Base-by-base conservation (phyloP, 2,329 filamentous ascomycete genomes). In the Ophiocordyceps sinensis region DNA sequence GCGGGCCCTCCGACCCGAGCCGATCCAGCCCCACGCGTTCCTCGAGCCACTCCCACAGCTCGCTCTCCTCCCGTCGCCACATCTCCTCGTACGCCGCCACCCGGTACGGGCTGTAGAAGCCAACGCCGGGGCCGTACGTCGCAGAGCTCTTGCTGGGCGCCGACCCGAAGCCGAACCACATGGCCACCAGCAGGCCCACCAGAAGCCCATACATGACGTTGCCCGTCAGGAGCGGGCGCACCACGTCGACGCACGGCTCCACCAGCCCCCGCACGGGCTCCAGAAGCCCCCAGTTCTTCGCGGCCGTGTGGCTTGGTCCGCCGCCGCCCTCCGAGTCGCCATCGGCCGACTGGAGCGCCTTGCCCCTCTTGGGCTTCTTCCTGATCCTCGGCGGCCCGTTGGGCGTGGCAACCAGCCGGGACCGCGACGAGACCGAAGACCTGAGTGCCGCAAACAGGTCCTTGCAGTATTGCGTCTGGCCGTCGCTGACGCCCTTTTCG, bases 31-130 rank as follows among this genome's bases (percentile, higher is more conserved):
- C 82, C 2, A 86, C 79, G 15, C 88, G 73, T 51, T 94, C 85
- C 58, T 95, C 88, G 5, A 95, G 66, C 88, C 88, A 95, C 43
- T 85, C 80, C 88, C 88, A 95, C 10, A 95, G 65, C 51, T 91
- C 85, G 48, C 76, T 85, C 57, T 95, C 88, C 58, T 95, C 86
- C 34, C 77, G 70, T 30, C 78, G 73, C 88, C 89, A 98, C 54
- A 96, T 82, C 61, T 94, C 85, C 50, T 96, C 88, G 57, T 95
- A 96, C 0, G 85, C 86, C 2, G 82, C 78, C 14, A 87, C 64
- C 6, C 87, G 75, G 42, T 88, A 78, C 0, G 83, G 73, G 31
- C 53, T 52, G 43, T 58, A 58, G 14, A 58, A 49, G 26, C 52
- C 52, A 19, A 55, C 40, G 13, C 51, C 51, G 11, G 45, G 59